Base-by-base conservation (phyloP, 83 land plant genomes). In the Larix sibirica region DNA sequence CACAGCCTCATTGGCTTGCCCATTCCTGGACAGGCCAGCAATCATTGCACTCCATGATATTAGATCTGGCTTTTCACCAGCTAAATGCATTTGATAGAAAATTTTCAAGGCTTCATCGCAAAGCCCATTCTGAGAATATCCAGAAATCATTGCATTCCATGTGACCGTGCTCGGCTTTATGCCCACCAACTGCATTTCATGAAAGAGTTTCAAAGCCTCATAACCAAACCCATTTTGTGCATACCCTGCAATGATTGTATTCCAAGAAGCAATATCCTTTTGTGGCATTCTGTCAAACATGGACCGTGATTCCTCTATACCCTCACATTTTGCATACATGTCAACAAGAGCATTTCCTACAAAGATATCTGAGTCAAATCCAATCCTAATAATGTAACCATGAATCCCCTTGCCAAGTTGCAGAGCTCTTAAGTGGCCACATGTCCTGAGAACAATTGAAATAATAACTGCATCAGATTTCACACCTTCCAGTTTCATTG, bases 141-240 rank as follows among this genome's bases (percentile, higher is more conserved):
- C 21, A 4, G 68, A 64, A n/a, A 64, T 64, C 31, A 64, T 64
- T 64, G 68, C 68, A 64, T 24, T 64, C 68, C 68, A 84, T 6
- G 73, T 47, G 40, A 79, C 16, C 56, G 24, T 70, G 38, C 68
- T 83, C 2, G 85, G 85, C 36, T 44, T 64, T 54, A 66, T 33
- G 59, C 85, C 83, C 18, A 21, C 59, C 61, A 20, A 10, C 28
- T 40, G 80, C 80, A 78, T 78, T 13, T 78, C 24, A 4, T 63
- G 23, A 63, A 63, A 63, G 13, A 63, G 66, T 20, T 20, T 23
- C n/a, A 63, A 23, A 63, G 24, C 66, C 5, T 63, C 66, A 20
- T 63, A 8, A 23, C 66, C 66, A 18, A 20, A 23, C 23, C 66
- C 66, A 63, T 63, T 20, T 23, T 63, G 66, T 20, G 66, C 66